Evolutionary conservation across 495 filamentous ascomycete species (phyloP).

Genomic region (Clohesyomyces aquaticus): DNA sequence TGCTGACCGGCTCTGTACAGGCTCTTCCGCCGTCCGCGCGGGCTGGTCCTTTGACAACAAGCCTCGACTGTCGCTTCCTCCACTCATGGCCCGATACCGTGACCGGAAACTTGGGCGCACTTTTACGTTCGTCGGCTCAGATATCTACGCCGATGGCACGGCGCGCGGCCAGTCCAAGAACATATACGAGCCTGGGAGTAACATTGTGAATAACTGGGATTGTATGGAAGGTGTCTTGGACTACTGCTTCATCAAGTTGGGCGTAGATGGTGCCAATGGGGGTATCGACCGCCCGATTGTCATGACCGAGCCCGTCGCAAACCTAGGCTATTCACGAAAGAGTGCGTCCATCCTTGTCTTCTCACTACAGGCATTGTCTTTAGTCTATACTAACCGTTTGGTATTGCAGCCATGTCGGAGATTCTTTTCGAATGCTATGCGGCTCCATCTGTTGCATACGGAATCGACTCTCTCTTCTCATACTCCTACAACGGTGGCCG

Average conservation of each 20-base stretch:
- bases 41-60: slow-evolving; percentile 89
- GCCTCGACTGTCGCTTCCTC: slow-evolving; percentile 78
- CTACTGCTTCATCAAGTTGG: slow-evolving; percentile 89
- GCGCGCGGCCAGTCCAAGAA: slow-evolving; percentile 86
- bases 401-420: slow-evolving; percentile 81
- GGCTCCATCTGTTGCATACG: slow-evolving; percentile 84
- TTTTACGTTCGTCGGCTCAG: slow-evolving; percentile 86
- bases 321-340: slow-evolving; percentile 80
- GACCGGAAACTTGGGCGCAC: slow-evolving; percentile 89
- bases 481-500: slow-evolving; percentile 87
- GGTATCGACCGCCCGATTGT: slow-evolving; percentile 82
- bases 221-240: slow-evolving; percentile 92
- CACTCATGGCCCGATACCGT: slow-evolving; percentile 89
- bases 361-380: background rate
- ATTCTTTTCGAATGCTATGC: slow-evolving; percentile 94
- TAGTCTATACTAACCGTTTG: slow-evolving; percentile 14
- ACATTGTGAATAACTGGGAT: slow-evolving; percentile 95
- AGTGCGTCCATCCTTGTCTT: slow-evolving; percentile 57
- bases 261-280: slow-evolving; percentile 73
- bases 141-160: slow-evolving; percentile 92
- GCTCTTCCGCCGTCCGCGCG: slow-evolving; percentile 84
- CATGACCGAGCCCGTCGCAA: slow-evolving; percentile 95
- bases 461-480: slow-evolving; percentile 94
- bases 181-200: slow-evolving; percentile 86
- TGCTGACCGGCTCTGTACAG: slow-evolving; percentile 52